Evolutionary conservation across 345 rosid species (phyloP), one percentile per base, ranked within the genome.

Genomic region (Isatis tinctoria): DNA sequence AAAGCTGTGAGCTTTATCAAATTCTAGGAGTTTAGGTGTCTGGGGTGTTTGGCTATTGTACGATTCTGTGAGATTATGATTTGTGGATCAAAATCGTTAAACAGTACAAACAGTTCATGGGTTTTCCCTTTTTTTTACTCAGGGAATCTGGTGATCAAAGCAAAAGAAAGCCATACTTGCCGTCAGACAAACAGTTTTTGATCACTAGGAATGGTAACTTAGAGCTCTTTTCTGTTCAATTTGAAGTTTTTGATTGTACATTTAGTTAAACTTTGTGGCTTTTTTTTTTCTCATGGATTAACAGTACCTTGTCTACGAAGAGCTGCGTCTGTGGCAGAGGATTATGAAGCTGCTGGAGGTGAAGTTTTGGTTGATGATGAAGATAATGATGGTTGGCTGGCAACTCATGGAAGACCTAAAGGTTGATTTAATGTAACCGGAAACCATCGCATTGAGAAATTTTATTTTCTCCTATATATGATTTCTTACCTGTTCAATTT

Each of bases 101-200:
- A 35, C 18, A 12, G 7, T 4, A 17, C n/a, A 2, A 18, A 6
- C 4, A 36, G 6, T 52, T 49, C 3, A 67, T 51, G 48, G 26
- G 8, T 49, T 39, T 60, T 45, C 48, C 20, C 8, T 12, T 14
- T 41, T 14, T 41, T n/a, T 17, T 20, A 45, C 52, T 48, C 70
- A 93, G 98, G 98, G 97, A 93, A 82, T 86, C 93, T 1, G 98
- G 98, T 5, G 98, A 93, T 70, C 92, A 90, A 44, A 87, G 85
- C 86, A 90, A 85, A 85, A 83, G 92, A 78, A 90, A 89, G 85
- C 67, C 96, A 5, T 93, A 90, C 70, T 84, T 93, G 58, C 98
- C 98, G 0, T 17, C 80, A 5, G 92, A 90, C 1, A 93, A 90
- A 67, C 98, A 93, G 85, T 93, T 87, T 66, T 79, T 93, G 78